phyloP scores from a whole-genome alignment of 306 rosid genomes.

The Hippophae rhamnoides region DNA sequence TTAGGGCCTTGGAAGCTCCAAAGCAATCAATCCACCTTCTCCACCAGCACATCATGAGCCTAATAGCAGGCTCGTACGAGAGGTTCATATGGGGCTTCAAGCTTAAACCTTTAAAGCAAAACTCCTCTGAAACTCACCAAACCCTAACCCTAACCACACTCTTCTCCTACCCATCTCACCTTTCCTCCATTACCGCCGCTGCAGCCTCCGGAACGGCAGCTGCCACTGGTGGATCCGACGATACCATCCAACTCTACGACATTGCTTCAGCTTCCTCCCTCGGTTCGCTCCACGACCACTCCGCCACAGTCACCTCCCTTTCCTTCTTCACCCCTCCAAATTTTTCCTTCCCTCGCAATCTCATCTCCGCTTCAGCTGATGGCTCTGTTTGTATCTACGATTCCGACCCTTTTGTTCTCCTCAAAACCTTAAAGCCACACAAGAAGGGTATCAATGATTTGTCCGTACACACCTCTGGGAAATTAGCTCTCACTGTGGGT shows the following conservation, averaged over 20 bases:
- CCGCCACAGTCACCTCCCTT: slow-evolving; percentile 67
- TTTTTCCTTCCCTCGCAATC: slow-evolving; percentile 73
- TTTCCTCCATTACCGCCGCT: slow-evolving; percentile 56
- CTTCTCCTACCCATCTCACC: slow-evolving; percentile 85
- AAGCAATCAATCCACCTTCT: background rate
- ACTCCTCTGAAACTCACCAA: slow-evolving; percentile 12
- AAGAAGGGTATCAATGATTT: slow-evolving; percentile 58
- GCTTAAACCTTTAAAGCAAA: slow-evolving; percentile 26
- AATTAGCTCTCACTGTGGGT: slow-evolving; percentile 67
- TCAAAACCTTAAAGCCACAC: slow-evolving; percentile 52
- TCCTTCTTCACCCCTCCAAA: slow-evolving; percentile 59
- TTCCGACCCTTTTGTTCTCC: slow-evolving; percentile 79
- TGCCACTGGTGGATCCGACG: slow-evolving; percentile 87
- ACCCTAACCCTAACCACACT: slow-evolving; percentile 45
- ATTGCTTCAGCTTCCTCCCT: slow-evolving; percentile 59
- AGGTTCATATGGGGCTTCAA: slow-evolving; percentile 85
- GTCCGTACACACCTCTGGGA: slow-evolving; percentile 76
- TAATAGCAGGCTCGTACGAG: slow-evolving; percentile 88
- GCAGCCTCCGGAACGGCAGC: slow-evolving; percentile 63
- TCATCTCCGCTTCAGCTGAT: slow-evolving; percentile 70
- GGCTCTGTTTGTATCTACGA: slow-evolving; percentile 65
- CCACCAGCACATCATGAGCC: slow-evolving; percentile 28
- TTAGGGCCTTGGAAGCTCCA: no score
- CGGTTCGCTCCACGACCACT: slow-evolving; percentile 71
- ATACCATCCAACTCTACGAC: slow-evolving; percentile 79